These are phyloP conservation scores for Cytospora paraplurivora DNA, from an alignment of 2,329 filamentous ascomycete species.

Conservation along the genomic window DNA sequence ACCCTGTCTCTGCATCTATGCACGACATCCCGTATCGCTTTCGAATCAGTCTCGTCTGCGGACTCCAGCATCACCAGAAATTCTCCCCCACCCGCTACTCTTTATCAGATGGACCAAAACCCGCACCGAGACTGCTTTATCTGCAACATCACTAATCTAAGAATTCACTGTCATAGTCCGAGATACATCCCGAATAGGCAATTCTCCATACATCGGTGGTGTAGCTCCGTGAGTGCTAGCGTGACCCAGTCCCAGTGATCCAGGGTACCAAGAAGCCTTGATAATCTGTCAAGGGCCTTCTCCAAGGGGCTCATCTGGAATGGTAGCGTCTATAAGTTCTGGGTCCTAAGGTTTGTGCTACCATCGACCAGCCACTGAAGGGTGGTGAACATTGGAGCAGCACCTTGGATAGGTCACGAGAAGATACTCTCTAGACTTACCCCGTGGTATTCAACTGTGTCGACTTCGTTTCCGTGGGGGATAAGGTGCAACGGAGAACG, in stretches of 20 bases:
- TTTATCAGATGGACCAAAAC: background rate
- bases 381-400: conserved; percentile 18
- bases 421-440: conserved; percentile 7
- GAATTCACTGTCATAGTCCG: background rate
- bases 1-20: background rate
- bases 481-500: background rate
- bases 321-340: conserved; percentile 7
- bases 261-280: conserved; percentile 11
- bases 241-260: conserved; percentile 3
- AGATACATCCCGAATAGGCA: conserved; percentile 24
- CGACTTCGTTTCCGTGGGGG: conserved; percentile 1
- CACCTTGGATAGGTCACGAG: conserved; percentile 21
- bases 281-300: conserved; percentile 17
- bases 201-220: conserved; percentile 22
- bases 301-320: background rate
- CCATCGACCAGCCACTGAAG: conserved; percentile 2
- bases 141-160: background rate
- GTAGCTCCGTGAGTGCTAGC: conserved; percentile 24
- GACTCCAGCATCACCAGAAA: background rate
- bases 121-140: background rate
- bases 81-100: background rate
- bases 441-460: conserved; percentile 12
- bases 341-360: background rate
- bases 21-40: background rate
- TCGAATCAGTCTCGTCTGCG: background rate